phyloP scores from a whole-genome alignment of 139 green algal species.

The Coelastrella sp. region DNA sequence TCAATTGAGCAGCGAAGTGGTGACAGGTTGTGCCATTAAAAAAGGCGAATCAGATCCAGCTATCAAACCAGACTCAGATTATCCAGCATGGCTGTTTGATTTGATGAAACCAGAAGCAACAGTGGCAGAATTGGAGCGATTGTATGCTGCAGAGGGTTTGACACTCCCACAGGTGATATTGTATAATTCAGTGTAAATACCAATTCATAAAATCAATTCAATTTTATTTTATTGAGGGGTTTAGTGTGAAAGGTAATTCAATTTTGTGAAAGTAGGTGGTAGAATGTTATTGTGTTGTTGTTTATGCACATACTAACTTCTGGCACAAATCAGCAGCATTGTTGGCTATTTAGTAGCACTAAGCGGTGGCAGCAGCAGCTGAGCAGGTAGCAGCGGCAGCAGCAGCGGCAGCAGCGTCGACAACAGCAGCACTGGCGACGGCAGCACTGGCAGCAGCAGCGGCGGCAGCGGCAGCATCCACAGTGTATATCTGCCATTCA shows the following conservation, averaged over 20 bases:
- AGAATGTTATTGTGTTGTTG: background rate
- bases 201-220: too few species aligned
- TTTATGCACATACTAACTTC: background rate
- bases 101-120: conserved; percentile 42
- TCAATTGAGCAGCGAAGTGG: conserved; percentile 58
- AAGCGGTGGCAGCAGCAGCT: too few species aligned
- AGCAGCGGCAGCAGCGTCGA: background rate
- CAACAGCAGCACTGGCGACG: background rate
- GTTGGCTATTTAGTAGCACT: background rate
- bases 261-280: background rate
- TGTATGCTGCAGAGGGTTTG: conserved; percentile 56
- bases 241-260: background rate
- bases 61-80: conserved; percentile 65
- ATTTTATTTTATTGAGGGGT: background rate
- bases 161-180: conserved; percentile 55
- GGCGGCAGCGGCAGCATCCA: background rate
- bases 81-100: conserved; percentile 70
- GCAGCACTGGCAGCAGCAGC: background rate
- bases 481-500: background rate
- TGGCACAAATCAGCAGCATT: background rate
- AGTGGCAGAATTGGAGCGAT: conserved; percentile 61
- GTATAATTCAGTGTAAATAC: too few species aligned
- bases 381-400: background rate
- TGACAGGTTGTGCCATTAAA: conserved; percentile 62
- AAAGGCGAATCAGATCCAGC: conserved; percentile 69